Evolutionary conservation across 345 rosid species (phyloP).

Genomic region (Pelargonium nanum): DNA sequence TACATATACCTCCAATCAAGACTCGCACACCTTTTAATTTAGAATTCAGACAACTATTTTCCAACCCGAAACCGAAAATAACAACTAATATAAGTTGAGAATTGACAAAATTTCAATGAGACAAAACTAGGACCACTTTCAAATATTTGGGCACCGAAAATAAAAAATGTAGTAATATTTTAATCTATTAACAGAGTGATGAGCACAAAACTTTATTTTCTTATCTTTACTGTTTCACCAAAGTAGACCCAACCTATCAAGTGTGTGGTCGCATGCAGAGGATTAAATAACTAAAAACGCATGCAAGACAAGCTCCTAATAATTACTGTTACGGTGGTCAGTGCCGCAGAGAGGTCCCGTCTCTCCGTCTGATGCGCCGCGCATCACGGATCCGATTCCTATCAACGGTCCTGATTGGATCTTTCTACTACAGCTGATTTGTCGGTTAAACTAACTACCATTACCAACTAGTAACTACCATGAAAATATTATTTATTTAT

Average conservation of each 20-base stretch:
- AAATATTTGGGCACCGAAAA: no score
- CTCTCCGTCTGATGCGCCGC: background rate
- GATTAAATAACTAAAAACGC: no score
- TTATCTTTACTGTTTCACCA: constrained; percentile 10
- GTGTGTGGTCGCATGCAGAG: background rate
- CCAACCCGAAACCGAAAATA: no score
- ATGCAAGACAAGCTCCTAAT: background rate
- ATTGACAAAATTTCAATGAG: no score
- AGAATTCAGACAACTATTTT: no score
- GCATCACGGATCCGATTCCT: background rate
- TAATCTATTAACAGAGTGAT: no score
- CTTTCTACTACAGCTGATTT: background rate
- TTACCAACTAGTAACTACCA: background rate
- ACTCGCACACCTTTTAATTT: no score
- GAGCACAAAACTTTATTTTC: background rate
- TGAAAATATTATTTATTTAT: background rate
- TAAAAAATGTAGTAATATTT: no score
- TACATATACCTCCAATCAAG: no score
- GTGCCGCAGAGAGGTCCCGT: background rate
- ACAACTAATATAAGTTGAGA: no score
- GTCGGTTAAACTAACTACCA: background rate
- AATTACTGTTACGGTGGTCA: background rate
- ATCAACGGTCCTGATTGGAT: background rate
- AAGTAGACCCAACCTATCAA: background rate
- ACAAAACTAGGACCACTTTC: no score